phyloP scores from a whole-genome alignment of 1,284 basidiomycete genomes.

The Heterobasidion irregulare region DNA sequence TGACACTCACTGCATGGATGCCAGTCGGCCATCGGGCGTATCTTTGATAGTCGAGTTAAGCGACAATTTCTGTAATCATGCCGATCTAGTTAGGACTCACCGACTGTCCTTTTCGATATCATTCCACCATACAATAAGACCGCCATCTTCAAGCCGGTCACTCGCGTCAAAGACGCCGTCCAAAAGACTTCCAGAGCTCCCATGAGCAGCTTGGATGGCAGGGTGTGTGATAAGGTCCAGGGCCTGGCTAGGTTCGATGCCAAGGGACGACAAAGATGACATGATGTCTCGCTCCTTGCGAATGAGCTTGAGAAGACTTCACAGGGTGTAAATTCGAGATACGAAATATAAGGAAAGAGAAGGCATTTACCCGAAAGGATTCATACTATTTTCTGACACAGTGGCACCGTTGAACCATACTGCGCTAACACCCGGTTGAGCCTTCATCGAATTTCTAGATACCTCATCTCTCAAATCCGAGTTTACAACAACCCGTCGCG shows the following conservation, averaged over 20 bases:
- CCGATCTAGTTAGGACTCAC: conserved; percentile 24
- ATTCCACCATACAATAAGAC: conserved; percentile 81
- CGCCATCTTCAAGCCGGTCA: conserved; percentile 75
- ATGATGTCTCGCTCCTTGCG: conserved; percentile 70
- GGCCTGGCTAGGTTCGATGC: conserved; percentile 56
- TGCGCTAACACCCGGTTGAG: conserved; percentile 43
- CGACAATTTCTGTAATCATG: neutral
- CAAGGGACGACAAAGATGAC: conserved; percentile 49
- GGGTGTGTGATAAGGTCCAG: conserved; percentile 66
- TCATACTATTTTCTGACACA: conserved; percentile 57
- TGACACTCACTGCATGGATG: conserved; percentile 35
- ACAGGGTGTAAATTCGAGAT: neutral
- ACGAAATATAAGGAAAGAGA: neutral
- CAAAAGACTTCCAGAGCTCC: conserved; percentile 41
- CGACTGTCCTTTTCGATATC: conserved; percentile 81
- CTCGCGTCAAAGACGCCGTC: conserved; percentile 84
- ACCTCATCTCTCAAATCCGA: conserved; percentile 51
- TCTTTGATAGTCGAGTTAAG: conserved; percentile 17
- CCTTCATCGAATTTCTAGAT: conserved; percentile 43
- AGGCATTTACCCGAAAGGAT: conserved; percentile 50
- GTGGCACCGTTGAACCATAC: conserved; percentile 77
- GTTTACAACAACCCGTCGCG: conserved; percentile 54
- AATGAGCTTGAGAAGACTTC: conserved; percentile 60
- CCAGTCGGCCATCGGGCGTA: conserved; percentile 48
- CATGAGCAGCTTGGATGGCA: conserved; percentile 36